Conservation (phyloP, 2,329 filamentous ascomycete genomes). For the Aaosphaeria arxii region DNA sequence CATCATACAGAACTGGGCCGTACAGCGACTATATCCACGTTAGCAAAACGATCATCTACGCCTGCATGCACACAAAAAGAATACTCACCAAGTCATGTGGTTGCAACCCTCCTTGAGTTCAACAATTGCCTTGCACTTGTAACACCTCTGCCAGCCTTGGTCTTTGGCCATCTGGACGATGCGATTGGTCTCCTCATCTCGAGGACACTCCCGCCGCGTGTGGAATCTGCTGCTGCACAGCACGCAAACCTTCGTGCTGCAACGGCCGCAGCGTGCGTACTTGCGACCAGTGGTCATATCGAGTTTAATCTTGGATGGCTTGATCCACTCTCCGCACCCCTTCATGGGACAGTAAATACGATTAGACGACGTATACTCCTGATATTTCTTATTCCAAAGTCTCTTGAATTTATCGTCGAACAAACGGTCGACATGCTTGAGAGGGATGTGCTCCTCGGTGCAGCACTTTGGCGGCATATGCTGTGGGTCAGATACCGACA, state of each 20-base stretch:
- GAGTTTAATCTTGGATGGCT: slow-evolving; percentile 64
- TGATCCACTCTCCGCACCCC: slow-evolving; percentile 77
- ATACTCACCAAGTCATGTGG: slow-evolving; percentile 77
- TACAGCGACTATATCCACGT: slow-evolving; percentile 60
- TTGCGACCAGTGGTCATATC: slow-evolving; percentile 53
- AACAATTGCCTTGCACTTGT: slow-evolving; percentile 69
- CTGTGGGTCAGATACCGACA: slow-evolving; percentile 72
- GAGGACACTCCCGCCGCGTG: slow-evolving; percentile 62
- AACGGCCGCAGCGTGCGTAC: slow-evolving; percentile 67
- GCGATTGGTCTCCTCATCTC: slow-evolving; percentile 63
- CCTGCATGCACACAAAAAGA: neutral
- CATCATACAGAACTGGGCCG: slow-evolving; percentile 82
- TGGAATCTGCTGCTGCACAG: slow-evolving; percentile 75
- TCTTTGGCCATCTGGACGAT: slow-evolving; percentile 65
- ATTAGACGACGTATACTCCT: slow-evolving; percentile 71
- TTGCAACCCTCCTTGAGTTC: slow-evolving; percentile 81
- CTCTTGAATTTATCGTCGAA: slow-evolving; percentile 74
- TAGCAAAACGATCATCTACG: slow-evolving; percentile 4
- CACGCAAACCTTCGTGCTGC: slow-evolving; percentile 71
- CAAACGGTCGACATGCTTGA: slow-evolving; percentile 72
- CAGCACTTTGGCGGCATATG: slow-evolving; percentile 88
- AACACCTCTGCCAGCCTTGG: slow-evolving; percentile 73
- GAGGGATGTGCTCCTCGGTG: slow-evolving; percentile 66
- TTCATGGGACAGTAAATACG: slow-evolving; percentile 73
- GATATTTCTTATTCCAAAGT: slow-evolving; percentile 76